phyloP scores from a whole-genome alignment of 2,329 filamentous ascomycete genomes.

The Cladosporium sp. region DNA sequence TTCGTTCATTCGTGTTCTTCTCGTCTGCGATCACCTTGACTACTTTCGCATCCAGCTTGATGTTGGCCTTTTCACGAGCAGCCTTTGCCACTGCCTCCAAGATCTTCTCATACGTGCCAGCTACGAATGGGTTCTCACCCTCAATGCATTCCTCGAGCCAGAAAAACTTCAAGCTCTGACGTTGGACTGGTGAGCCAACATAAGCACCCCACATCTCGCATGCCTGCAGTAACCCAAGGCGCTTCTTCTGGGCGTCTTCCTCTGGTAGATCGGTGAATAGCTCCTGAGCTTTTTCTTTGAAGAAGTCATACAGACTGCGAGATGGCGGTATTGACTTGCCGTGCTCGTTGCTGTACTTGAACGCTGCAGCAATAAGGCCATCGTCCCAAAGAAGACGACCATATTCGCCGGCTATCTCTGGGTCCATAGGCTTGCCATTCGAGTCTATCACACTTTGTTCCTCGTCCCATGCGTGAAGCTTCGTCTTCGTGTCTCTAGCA shows the following conservation, averaged over 20 bases:
- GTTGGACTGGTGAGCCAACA: slow-evolving; percentile 60
- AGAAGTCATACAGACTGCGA: slow-evolving; percentile 55
- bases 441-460: slow-evolving; percentile 55
- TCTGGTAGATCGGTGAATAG: slow-evolving; percentile 34
- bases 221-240: slow-evolving; percentile 47
- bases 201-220: slow-evolving; percentile 68
- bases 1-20: slow-evolving; percentile 13
- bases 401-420: slow-evolving; percentile 34
- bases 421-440: slow-evolving; percentile 50
- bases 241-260: slow-evolving; percentile 43
- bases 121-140: slow-evolving; percentile 62
- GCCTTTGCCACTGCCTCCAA: slow-evolving; percentile 57
- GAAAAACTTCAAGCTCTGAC: slow-evolving; percentile 70
- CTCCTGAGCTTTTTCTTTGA: slow-evolving; percentile 47
- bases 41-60: slow-evolving; percentile 49
- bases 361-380: slow-evolving; percentile 62
- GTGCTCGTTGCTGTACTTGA: slow-evolving; percentile 60
- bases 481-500: slow-evolving; percentile 57
- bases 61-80: slow-evolving; percentile 51
- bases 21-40: slow-evolving; percentile 35
- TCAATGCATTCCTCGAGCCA: slow-evolving; percentile 76
- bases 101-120: slow-evolving; percentile 58
- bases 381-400: slow-evolving; percentile 57
- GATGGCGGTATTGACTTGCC: slow-evolving; percentile 49
- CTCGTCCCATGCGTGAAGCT: slow-evolving; percentile 50